Evolutionary conservation across 176 grass and related monocot species (phyloP).

Genomic region (maize (Zea mays)): Zm-B73-REFERENCE-NAM-5.0 NC_050101.1:122553001-122553500

Average conservation of each 20-base stretch:
- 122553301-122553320: conserved; percentile 55
- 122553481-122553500: conserved; percentile 73
- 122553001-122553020: conserved; percentile 1
- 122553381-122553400: conserved; percentile 67
- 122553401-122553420: conserved; percentile 68
- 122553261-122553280: conserved; percentile 55
- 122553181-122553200: conserved; percentile 58
- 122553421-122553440: conserved; percentile 80
- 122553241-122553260: conserved; percentile 67
- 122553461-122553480: conserved; percentile 66
- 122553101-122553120: background rate
- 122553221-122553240: conserved; percentile 79
- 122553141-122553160: conserved; percentile 57
- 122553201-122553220: conserved; percentile 63
- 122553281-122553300: conserved; percentile 56
- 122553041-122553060: conserved; percentile 9
- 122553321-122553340: conserved; percentile 73
- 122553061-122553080: background rate
- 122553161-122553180: conserved; percentile 49
- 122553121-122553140: conserved; percentile 41
- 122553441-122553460: conserved; percentile 76
- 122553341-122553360: conserved; percentile 72
- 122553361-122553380: conserved; percentile 41
- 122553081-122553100: background rate
- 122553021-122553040: conserved; percentile 7